Percentiles rank a stretch among this genome's conserved stretches.
These are phyloP conservation scores for Capsaspora owczarzaki DNA, from an alignment of 78 protist genomes.

Conservation along the genomic window DNA sequence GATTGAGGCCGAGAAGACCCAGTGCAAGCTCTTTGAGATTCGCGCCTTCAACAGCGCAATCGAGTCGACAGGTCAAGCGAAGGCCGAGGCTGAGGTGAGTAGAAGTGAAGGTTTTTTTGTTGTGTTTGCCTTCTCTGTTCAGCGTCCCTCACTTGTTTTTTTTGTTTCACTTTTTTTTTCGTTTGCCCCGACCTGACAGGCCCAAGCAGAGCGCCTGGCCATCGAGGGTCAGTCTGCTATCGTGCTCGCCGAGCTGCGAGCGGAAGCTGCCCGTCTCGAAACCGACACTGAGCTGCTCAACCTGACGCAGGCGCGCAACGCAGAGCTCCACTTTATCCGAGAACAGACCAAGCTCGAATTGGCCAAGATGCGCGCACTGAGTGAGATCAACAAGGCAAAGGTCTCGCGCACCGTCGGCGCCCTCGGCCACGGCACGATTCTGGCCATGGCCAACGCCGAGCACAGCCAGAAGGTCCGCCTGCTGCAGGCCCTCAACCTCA, in stretches of 20 bases:
- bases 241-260: slow-evolving; percentile 60
- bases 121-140: no score
- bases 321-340: slow-evolving; percentile 15
- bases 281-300: slow-evolving; percentile 48
- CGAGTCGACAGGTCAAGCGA: slow-evolving; percentile 72
- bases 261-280: slow-evolving; percentile 57
- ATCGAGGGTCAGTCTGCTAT: slow-evolving; percentile 69
- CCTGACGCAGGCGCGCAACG: slow-evolving; percentile 35
- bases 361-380: slow-evolving; percentile 20
- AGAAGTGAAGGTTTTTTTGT: no score
- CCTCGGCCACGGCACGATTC: slow-evolving; percentile 53
- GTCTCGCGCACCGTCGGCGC: slow-evolving; percentile 49
- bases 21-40: slow-evolving; percentile 49
- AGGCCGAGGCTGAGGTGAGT: slow-evolving; percentile 79
- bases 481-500: slow-evolving; percentile 61
- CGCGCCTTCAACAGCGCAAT: slow-evolving; percentile 60
- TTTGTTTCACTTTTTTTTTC: no score
- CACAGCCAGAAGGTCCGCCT: slow-evolving; percentile 76
- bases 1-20: slow-evolving; percentile 59
- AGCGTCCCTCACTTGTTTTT: no score
- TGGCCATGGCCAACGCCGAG: slow-evolving; percentile 70
- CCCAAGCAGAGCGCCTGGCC: slow-evolving; percentile 63
- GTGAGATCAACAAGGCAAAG: slow-evolving; percentile 60
- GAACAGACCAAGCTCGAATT: slow-evolving; percentile 61
- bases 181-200: no score